These are phyloP conservation scores for Aspergillus fumigatus DNA, from an alignment of 2,329 filamentous ascomycete genomes.

Conservation along the genomic window DNA sequence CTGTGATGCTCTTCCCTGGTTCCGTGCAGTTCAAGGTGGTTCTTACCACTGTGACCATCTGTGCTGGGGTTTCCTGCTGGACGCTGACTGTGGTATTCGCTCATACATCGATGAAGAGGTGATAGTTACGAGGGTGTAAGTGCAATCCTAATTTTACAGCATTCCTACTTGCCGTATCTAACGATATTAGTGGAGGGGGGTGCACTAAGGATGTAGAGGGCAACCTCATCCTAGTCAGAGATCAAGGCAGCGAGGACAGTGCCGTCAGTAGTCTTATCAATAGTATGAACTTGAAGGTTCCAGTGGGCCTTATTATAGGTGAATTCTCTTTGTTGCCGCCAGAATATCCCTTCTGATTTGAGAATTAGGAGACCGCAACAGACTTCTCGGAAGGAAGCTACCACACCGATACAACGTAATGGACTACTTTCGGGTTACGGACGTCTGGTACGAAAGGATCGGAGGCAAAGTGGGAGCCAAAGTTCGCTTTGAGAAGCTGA, in stretches of 20 bases:
- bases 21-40: slow-evolving; percentile 57
- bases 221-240: slow-evolving; percentile 42
- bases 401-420: slow-evolving; percentile 61
- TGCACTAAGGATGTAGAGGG: slow-evolving; percentile 45
- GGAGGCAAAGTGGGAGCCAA: slow-evolving; percentile 45
- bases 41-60: slow-evolving; percentile 49
- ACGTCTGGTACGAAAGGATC: slow-evolving; percentile 62
- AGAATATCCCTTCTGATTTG: slow-evolving; percentile 13
- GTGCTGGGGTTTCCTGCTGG: slow-evolving; percentile 57
- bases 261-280: slow-evolving; percentile 42
- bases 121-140: slow-evolving; percentile 60
- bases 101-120: slow-evolving; percentile 59
- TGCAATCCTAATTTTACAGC: slow-evolving; percentile 3
- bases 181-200: slow-evolving; percentile 49
- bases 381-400: slow-evolving; percentile 45
- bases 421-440: slow-evolving; percentile 63
- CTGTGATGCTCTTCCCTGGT: slow-evolving; percentile 62
- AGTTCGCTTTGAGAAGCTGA: slow-evolving; percentile 62
- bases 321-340: slow-evolving; percentile 15
- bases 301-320: slow-evolving; percentile 56
- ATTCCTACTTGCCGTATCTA: slow-evolving; percentile 10
- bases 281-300: slow-evolving; percentile 43
- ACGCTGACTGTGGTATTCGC: slow-evolving; percentile 49
- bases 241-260: slow-evolving; percentile 41
- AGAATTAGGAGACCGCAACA: slow-evolving; percentile 49